phyloP scores from a whole-genome alignment of 345 rosid genomes.

The Cardamine chenopodiifolia region DNA sequence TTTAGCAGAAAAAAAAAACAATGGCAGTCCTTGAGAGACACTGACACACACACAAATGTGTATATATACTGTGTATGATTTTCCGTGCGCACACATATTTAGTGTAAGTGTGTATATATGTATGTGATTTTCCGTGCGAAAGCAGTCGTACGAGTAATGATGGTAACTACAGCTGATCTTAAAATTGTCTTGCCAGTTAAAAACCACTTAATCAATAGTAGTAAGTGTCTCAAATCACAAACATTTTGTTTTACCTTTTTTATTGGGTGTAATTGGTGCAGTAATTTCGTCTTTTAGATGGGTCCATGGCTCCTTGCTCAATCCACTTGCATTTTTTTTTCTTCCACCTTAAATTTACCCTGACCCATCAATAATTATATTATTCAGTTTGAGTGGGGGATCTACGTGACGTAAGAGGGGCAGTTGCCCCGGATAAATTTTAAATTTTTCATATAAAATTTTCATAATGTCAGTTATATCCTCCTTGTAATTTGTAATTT shows the following conservation, averaged over 20 bases:
- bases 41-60: constrained; percentile 30
- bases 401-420: too few species aligned
- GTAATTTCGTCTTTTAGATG: constrained; percentile 29
- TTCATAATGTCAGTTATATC: too few species aligned
- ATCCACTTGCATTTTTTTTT: constrained; percentile 26
- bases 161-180: constrained; percentile 20
- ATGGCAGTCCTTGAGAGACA: neutral
- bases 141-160: constrained; percentile 39
- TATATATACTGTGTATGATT: constrained; percentile 1
- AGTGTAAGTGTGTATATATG: neutral
- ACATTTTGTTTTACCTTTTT: neutral
- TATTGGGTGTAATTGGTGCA: constrained; percentile 18
- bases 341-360: constrained; percentile 9
- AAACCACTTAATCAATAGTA: neutral
- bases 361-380: constrained; percentile 32
- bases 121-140: constrained; percentile 38
- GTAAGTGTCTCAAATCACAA: neutral
- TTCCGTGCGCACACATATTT: constrained; percentile 30
- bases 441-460: too few species aligned
- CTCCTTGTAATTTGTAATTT: too few species aligned
- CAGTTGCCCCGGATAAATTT: too few species aligned
- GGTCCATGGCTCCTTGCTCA: constrained; percentile 17
- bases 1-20: neutral
- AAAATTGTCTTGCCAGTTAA: constrained; percentile 17
- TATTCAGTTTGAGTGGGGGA: too few species aligned